Evolutionary conservation across 306 rosid genomes (phyloP).

Genomic region (Senna siamea): DNA sequence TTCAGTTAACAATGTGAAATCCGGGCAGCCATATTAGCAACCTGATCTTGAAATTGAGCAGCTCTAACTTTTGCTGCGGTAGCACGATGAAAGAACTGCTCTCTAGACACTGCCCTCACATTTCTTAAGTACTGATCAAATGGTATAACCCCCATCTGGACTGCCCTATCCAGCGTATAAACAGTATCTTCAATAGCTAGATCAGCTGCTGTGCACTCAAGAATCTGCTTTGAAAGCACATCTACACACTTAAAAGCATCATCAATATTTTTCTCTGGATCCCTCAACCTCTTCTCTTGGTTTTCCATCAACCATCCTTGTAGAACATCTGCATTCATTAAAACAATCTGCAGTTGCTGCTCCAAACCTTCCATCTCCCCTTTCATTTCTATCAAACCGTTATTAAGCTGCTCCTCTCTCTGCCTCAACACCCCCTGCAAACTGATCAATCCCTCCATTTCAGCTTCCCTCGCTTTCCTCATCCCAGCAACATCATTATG

Average conservation of each 20-base stretch:
- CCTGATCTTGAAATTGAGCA: slow-evolving; percentile 83
- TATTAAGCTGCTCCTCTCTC: slow-evolving; percentile 59
- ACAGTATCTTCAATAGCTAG: slow-evolving; percentile 80
- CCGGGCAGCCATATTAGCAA: slow-evolving; percentile 76
- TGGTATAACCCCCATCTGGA: slow-evolving; percentile 70
- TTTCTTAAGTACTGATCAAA: slow-evolving; percentile 83
- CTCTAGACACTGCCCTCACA: slow-evolving; percentile 79
- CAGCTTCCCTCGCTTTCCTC: slow-evolving; percentile 72
- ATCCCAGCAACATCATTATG: slow-evolving; percentile 56
- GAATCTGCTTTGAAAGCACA: slow-evolving; percentile 72
- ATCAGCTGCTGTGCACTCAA: slow-evolving; percentile 74
- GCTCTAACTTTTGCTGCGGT: slow-evolving; percentile 69
- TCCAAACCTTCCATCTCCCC: slow-evolving; percentile 85
- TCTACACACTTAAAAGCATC: slow-evolving; percentile 77
- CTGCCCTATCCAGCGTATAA: slow-evolving; percentile 78
- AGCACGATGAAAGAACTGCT: slow-evolving; percentile 85
- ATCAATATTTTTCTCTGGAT: slow-evolving; percentile 38
- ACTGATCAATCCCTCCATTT: slow-evolving; percentile 72
- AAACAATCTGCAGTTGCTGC: slow-evolving; percentile 82
- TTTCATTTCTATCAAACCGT: slow-evolving; percentile 75
- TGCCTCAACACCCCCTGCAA: slow-evolving; percentile 69
- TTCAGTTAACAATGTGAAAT: slow-evolving; percentile 49
- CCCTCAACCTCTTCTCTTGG: slow-evolving; percentile 50
- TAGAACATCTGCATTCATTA: slow-evolving; percentile 76
- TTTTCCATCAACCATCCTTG: slow-evolving; percentile 82